Conservation (phyloP, 768 basidiomycete genomes). For the Sarcodon aspratus region DNA sequence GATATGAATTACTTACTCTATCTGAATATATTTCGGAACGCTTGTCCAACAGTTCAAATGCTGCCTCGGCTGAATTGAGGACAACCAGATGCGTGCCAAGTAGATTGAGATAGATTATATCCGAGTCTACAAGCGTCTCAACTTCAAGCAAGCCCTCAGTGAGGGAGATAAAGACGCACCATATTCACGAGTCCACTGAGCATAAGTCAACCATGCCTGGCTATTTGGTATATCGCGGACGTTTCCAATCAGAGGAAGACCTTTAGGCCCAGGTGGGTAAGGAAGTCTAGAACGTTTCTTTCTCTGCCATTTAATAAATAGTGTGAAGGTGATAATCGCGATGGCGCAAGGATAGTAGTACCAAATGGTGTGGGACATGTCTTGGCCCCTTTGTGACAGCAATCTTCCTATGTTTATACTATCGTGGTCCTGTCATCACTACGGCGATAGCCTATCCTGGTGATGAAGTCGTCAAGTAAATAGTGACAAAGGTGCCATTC, state of each 20-base stretch:
- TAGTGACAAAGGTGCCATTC: too few relatives aligned
- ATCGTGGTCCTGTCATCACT: too few relatives aligned
- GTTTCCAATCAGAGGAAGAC: conserved; percentile 13
- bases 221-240: conserved; percentile 11
- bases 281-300: background rate
- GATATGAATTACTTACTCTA: background rate
- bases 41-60: background rate
- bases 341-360: too few relatives aligned
- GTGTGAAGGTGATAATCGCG: background rate
- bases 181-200: conserved; percentile 2
- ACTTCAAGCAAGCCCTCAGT: background rate
- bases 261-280: conserved; percentile 15
- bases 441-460: too few relatives aligned
- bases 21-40: background rate
- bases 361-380: too few relatives aligned
- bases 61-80: background rate
- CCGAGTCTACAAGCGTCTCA: background rate
- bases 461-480: too few relatives aligned
- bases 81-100: background rate
- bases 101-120: background rate
- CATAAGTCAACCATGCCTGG: conserved; percentile 5
- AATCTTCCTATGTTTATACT: too few relatives aligned
- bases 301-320: background rate
- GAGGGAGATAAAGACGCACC: background rate
- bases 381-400: too few relatives aligned